Conservation (phyloP, 306 rosid species). For the Luffa aegyptiaca region DNA sequence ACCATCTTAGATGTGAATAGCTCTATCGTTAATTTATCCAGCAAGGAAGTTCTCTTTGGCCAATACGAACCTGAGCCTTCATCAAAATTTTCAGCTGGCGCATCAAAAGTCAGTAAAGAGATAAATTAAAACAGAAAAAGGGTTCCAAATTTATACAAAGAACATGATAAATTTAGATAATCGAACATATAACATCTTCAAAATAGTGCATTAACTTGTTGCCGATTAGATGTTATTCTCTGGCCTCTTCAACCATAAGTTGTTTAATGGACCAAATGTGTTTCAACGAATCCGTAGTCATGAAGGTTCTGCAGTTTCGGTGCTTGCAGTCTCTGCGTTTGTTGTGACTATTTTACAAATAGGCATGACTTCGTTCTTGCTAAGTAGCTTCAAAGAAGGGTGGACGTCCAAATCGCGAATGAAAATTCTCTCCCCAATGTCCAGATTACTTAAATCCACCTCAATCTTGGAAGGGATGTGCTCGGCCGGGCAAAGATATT, state of each 20-base stretch:
- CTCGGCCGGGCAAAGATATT: conserved; percentile 59
- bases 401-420: conserved; percentile 54
- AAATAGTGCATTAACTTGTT: neutral
- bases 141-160: neutral
- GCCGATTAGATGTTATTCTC: neutral
- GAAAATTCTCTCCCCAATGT: conserved; percentile 61
- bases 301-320: conserved; percentile 32
- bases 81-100: neutral
- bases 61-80: neutral
- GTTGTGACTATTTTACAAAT: conserved; percentile 62
- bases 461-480: conserved; percentile 74
- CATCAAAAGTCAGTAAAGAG: neutral
- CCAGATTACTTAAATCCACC: conserved; percentile 79
- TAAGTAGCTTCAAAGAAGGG: conserved; percentile 79
- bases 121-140: neutral
- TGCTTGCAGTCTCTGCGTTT: conserved; percentile 21
- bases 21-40: no score
- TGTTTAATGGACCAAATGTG: neutral
- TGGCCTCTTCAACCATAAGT: neutral
- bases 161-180: neutral
- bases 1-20: no score
- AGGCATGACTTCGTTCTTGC: conserved; percentile 70
- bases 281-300: conserved; percentile 3
- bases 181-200: neutral
- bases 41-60: neutral